Conservation (phyloP, 129 eudicot species). For the Flaveria linearis region DNA sequence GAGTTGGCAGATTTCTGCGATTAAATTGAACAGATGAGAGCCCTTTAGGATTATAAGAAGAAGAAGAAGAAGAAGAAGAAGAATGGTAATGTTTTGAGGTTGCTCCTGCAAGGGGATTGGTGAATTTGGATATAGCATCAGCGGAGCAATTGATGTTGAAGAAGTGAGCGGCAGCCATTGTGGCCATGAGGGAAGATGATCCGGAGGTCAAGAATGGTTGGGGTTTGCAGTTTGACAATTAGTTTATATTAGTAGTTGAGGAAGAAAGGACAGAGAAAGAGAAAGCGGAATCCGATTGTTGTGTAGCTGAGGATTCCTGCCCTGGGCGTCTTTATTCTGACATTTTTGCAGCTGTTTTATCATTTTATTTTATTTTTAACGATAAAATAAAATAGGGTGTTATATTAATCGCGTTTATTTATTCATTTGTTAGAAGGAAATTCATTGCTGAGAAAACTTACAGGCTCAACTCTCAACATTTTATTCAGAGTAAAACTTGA, state of each 20-base stretch:
- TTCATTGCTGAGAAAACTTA: too few relatives aligned
- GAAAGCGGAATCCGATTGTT: not conserved
- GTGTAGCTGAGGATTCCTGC: slow-evolving; percentile 3
- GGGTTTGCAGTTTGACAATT: not conserved
- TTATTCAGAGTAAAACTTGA: too few relatives aligned
- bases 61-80: slow-evolving; percentile 21
- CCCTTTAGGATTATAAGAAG: slow-evolving; percentile 33
- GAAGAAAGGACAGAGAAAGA: not conserved
- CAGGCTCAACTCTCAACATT: too few relatives aligned
- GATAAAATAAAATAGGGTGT: too few relatives aligned
- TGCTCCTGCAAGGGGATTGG: slow-evolving; percentile 22
- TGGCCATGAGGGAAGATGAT: slow-evolving; percentile 20
- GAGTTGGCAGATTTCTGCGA: slow-evolving; percentile 35
- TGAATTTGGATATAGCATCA: slow-evolving; percentile 29
- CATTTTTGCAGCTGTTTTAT: not conserved
- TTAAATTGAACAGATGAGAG: slow-evolving; percentile 29
- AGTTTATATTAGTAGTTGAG: not conserved
- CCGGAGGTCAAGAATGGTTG: too few relatives aligned
- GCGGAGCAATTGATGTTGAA: slow-evolving; percentile 40
- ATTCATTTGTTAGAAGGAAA: too few relatives aligned
- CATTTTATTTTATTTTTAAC: too few relatives aligned
- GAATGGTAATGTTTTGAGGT: not conserved
- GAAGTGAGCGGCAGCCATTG: slow-evolving; percentile 69
- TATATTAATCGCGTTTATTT: too few relatives aligned
- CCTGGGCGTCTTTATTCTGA: slow-evolving; percentile 18